Base-by-base conservation (phyloP, 139 green algal species). In the Ettlia oleoabundans region DNA sequence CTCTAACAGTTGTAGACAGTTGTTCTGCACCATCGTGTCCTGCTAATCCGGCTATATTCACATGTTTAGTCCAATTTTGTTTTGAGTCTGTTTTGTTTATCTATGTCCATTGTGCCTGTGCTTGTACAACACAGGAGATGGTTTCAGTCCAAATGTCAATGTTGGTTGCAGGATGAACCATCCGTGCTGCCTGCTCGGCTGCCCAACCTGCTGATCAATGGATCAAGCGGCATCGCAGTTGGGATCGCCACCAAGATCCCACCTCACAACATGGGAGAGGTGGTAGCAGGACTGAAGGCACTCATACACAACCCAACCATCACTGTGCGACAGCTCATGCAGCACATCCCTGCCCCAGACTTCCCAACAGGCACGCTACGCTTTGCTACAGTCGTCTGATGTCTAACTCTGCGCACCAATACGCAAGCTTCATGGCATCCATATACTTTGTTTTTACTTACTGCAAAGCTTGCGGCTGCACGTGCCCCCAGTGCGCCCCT, bases 211-310 rank as follows among this genome's bases (percentile, higher is more conserved):
- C 93, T 99, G 5, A 84, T 99, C 68, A 99, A 99, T 81, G 97
- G 97, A 41, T 87, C 90, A 32, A 90, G 73, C 4, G 97, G 97
- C 55, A 99, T 99, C 70, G 97, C 97, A 24, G 97, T 99, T 35
- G 96, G 95, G 62, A 96, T 99, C 62, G 96, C 97, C 61, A 99
- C 97, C 52, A 91, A 87, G 72, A 98, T 99, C 69, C 97, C 97
- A 10, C 95, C 97, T 0, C 97, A 99, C 90, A 99, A 99, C 89
- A 81, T 99, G 79, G 61, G 38, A 38, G 67, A 42, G 74, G 94
- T 99, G 28, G 92, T 96, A n/a, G 77, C 85, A 18, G 96, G 87
- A 21, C 84, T 98, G 21, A 88, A 81, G 38, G 93, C 92, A 1
- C 82, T 98, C 24, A 94, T 97, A 18, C n/a, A 85, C 35, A 86